Conservation (phyloP, 176 grass and related monocot species). For the Tillandsia fasciculata region DNA sequence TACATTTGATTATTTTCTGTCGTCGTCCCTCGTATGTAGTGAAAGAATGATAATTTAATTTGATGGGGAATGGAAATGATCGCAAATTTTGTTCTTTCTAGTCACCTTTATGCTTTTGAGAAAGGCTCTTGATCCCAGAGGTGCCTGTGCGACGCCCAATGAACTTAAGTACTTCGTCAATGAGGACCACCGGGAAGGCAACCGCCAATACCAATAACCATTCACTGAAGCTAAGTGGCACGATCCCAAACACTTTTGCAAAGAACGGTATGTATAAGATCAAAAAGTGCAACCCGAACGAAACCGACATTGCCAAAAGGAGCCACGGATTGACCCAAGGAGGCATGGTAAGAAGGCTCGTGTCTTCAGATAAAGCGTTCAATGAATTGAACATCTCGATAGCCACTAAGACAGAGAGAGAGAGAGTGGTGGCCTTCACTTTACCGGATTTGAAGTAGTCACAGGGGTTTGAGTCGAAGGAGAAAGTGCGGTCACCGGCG, state of each 20-base stretch:
- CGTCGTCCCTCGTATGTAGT: no score
- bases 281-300: conserved; percentile 26
- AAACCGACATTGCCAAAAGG: conserved; percentile 25
- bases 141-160: conserved; percentile 3
- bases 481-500: conserved; percentile 17
- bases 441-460: conserved; percentile 28
- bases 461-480: conserved; percentile 23
- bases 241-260: conserved; percentile 30
- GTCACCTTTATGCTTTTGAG: background rate
- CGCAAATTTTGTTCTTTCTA: background rate
- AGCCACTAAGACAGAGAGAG: conserved; percentile 39
- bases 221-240: conserved; percentile 35
- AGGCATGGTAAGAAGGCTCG: conserved; percentile 28
- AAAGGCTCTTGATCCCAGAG: background rate
- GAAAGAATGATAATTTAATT: no score
- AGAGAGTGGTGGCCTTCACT: conserved; percentile 38
- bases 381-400: conserved; percentile 47
- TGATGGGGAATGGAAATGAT: no score
- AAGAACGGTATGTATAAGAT: conserved; percentile 30
- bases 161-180: conserved; percentile 34
- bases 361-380: conserved; percentile 38
- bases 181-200: conserved; percentile 20
- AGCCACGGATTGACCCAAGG: conserved; percentile 45
- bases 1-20: no score
- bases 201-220: conserved; percentile 36